These are phyloP conservation scores for Populus simonii DNA, from an alignment of 345 rosid species.

Conservation along the genomic window DNA sequence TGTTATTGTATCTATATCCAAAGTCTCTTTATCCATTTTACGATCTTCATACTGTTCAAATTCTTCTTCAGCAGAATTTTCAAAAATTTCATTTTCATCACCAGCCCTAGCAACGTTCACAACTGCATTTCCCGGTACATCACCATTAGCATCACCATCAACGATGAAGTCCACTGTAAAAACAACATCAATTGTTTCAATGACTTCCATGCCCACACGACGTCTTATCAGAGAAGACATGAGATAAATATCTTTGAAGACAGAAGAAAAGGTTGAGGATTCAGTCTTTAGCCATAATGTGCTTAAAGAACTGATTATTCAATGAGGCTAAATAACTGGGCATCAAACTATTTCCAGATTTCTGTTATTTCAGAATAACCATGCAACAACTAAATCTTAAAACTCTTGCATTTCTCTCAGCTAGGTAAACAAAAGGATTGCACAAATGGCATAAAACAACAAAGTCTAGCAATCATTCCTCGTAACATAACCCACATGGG, in stretches of 20 bases:
- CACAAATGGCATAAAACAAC: neutral
- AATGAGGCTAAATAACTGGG: neutral
- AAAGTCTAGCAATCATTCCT: neutral
- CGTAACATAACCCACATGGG: neutral
- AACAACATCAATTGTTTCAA: neutral
- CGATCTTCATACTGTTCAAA: slow-evolving; percentile 37
- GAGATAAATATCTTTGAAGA: neutral
- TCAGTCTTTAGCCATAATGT: neutral
- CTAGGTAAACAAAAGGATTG: neutral
- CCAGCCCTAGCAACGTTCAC: slow-evolving; percentile 34
- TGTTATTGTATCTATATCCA: slow-evolving; percentile 30
- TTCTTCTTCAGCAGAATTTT: slow-evolving; percentile 43
- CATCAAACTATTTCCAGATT: neutral
- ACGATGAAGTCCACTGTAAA: slow-evolving; percentile 75
- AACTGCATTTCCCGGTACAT: slow-evolving; percentile 41
- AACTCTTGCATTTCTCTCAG: neutral
- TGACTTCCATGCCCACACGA: neutral
- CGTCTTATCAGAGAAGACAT: neutral
- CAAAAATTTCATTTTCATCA: slow-evolving; percentile 49
- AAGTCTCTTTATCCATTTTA: slow-evolving; percentile 47
- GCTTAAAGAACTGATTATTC: neutral
- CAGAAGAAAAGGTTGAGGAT: neutral
- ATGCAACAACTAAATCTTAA: neutral
- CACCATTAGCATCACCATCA: slow-evolving; percentile 54
- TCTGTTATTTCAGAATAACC: neutral